Conservation (phyloP, 768 basidiomycete genomes). For the Boletus vermiculosoides region DNA sequence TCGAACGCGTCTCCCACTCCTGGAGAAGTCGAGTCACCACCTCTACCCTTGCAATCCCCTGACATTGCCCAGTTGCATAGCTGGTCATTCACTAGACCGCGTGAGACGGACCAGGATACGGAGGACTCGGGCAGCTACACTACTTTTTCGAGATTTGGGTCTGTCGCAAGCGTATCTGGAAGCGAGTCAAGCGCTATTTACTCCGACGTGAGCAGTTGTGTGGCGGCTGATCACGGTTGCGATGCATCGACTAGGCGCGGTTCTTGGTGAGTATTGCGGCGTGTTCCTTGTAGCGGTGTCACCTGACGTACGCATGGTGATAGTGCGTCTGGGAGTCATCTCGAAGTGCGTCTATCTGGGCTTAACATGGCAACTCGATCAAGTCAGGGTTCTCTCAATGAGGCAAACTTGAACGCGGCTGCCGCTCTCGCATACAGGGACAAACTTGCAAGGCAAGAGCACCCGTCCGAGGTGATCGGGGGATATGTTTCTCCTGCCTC, state of each 20-base stretch:
- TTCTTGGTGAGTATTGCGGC: slow-evolving; percentile 26
- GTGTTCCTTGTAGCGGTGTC: slow-evolving; percentile 19
- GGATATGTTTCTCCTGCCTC: slow-evolving; percentile 46
- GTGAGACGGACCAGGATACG: slow-evolving; percentile 46
- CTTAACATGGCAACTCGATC: slow-evolving; percentile 33
- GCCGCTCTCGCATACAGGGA: slow-evolving; percentile 25
- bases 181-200: slow-evolving; percentile 57
- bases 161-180: slow-evolving; percentile 57
- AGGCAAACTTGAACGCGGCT: slow-evolving; percentile 25
- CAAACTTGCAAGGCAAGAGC: slow-evolving; percentile 27
- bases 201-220: slow-evolving; percentile 43
- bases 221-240: slow-evolving; percentile 31
- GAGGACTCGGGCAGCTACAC: slow-evolving; percentile 54
- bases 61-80: slow-evolving; percentile 38
- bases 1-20: slow-evolving; percentile 51
- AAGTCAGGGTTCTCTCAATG: slow-evolving; percentile 33
- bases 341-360: slow-evolving; percentile 32
- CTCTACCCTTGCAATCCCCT: slow-evolving; percentile 39
- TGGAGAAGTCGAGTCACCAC: slow-evolving; percentile 39
- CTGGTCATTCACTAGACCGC: slow-evolving; percentile 44
- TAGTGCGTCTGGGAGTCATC: slow-evolving; percentile 31
- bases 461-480: slow-evolving; percentile 18
- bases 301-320: slow-evolving; percentile 22
- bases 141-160: slow-evolving; percentile 53
- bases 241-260: slow-evolving; percentile 36